Conservation (phyloP, 2,329 filamentous ascomycete species). For the Clarireedia paspali region DNA sequence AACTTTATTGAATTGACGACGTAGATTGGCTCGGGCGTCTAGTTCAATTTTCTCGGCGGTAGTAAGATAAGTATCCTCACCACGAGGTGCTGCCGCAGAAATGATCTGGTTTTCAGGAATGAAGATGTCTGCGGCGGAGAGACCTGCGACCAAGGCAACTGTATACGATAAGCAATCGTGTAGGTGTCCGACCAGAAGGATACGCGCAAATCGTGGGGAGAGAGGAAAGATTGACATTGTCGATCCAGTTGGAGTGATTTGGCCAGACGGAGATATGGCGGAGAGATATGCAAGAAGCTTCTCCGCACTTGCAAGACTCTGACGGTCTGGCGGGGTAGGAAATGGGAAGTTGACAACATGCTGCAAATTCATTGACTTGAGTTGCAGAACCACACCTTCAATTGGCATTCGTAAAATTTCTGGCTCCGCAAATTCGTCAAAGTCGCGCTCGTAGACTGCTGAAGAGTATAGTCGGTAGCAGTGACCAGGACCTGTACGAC, state of each 20-base stretch:
- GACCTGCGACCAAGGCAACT: slow-evolving; percentile 77
- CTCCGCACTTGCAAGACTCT: slow-evolving; percentile 74
- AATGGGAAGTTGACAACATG: slow-evolving; percentile 93
- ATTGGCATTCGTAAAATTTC: slow-evolving; percentile 89
- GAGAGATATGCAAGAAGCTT: slow-evolving; percentile 79
- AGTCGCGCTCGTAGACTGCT: slow-evolving; percentile 86
- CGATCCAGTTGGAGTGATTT: slow-evolving; percentile 73
- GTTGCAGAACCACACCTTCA: slow-evolving; percentile 83
- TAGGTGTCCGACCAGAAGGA: slow-evolving; percentile 79
- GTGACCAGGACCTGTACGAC: slow-evolving; percentile 90
- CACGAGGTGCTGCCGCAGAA: slow-evolving; percentile 42
- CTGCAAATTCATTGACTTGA: slow-evolving; percentile 90
- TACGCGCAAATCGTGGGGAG: slow-evolving; percentile 83
- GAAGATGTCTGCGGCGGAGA: slow-evolving; percentile 85
- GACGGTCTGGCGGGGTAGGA: slow-evolving; percentile 76
- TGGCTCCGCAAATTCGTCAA: slow-evolving; percentile 76
- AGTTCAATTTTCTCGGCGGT: slow-evolving; percentile 66
- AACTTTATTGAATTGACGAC: slow-evolving; percentile 56
- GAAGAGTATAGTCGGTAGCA: slow-evolving; percentile 94
- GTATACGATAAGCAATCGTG: slow-evolving; percentile 79
- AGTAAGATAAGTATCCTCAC: slow-evolving; percentile 47
- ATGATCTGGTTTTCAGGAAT: slow-evolving; percentile 73
- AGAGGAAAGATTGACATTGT: slow-evolving; percentile 86
- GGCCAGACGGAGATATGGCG: slow-evolving; percentile 63
- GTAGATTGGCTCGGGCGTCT: slow-evolving; percentile 56